Conservation (phyloP, 176 grass and related monocot species). For the Miscanthus lutarioriparius region DNA sequence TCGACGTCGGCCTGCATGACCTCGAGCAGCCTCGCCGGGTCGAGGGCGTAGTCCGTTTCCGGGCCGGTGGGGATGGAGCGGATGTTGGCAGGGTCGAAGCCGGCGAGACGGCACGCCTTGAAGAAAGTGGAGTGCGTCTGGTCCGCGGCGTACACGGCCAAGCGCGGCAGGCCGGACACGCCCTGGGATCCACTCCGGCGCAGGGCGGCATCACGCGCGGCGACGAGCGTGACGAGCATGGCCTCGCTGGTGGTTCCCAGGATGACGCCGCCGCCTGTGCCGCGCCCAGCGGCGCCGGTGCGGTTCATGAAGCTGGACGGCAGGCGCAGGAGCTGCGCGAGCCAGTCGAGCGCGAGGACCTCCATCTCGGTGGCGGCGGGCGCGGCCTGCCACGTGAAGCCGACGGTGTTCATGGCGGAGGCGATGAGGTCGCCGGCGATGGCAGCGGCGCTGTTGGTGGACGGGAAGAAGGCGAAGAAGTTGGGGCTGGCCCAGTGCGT, state of each 20-base stretch:
- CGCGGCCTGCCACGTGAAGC: slow-evolving; percentile 60
- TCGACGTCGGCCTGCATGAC: slow-evolving; percentile 44
- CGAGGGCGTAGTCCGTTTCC: slow-evolving; percentile 32
- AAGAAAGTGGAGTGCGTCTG: slow-evolving; percentile 62
- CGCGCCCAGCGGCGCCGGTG: not conserved
- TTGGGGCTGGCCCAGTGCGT: slow-evolving; percentile 68
- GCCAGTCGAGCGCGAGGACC: slow-evolving; percentile 64
- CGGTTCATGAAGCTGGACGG: slow-evolving; percentile 33
- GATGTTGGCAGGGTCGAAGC: slow-evolving; percentile 30
- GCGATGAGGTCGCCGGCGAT: slow-evolving; percentile 59
- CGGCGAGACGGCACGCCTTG: slow-evolving; percentile 51
- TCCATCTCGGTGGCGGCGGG: slow-evolving; percentile 60
- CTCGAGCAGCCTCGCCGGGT: slow-evolving; percentile 9
- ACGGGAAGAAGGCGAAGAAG: slow-evolving; percentile 65
- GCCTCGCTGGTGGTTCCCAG: slow-evolving; percentile 55
- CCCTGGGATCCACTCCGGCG: not conserved
- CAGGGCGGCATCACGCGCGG: slow-evolving; percentile 39
- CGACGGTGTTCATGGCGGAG: slow-evolving; percentile 62
- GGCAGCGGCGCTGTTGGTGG: slow-evolving; percentile 55
- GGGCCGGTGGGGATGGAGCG: slow-evolving; percentile 9
- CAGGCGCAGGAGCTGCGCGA: slow-evolving; percentile 43
- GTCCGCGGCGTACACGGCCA: slow-evolving; percentile 42
- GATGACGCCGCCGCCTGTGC: slow-evolving; percentile 37
- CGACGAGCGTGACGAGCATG: slow-evolving; percentile 57
- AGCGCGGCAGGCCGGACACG: not conserved